A percentile compares a stretch with the other conserved stretches of the same genome.
Conservation (phyloP, 1,139 yeast species). For the Protomyces macrosporus region DNA sequence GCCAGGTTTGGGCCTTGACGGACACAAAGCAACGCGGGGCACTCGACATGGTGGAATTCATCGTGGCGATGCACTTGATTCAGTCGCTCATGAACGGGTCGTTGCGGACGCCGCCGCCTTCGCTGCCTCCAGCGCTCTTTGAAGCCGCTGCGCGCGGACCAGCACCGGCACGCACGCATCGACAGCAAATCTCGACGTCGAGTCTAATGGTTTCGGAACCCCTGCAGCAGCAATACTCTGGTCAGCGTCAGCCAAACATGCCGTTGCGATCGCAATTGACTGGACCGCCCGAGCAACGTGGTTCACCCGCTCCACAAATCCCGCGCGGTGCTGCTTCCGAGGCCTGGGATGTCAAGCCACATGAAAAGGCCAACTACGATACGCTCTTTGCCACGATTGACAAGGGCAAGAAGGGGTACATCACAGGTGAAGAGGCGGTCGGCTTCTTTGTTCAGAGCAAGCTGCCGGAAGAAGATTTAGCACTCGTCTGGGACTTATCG, state of each 20-base stretch:
- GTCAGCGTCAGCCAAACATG: conserved; percentile 23
- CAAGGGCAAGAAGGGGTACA: conserved; percentile 27
- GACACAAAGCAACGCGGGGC: conserved; percentile 71
- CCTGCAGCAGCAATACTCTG: conserved; percentile 31
- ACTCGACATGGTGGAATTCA: conserved; percentile 66
- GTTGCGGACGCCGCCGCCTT: conserved; percentile 61
- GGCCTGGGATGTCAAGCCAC: conserved; percentile 61
- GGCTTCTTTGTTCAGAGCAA: conserved; percentile 84
- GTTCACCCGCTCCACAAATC: conserved; percentile 32
- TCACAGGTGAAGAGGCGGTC: conserved; percentile 57
- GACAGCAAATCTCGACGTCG: conserved; percentile 10
- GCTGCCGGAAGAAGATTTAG: conserved; percentile 75
- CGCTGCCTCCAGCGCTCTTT: conserved; percentile 55
- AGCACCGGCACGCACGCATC: conserved; percentile 16
- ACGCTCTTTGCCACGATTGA: conserved; percentile 63
- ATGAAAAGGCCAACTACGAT: conserved; percentile 73
- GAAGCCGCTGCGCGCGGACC: conserved; percentile 51
- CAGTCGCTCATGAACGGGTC: conserved; percentile 72
- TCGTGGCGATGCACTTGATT: conserved; percentile 91
- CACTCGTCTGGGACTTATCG: conserved; percentile 89
- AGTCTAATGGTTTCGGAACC: conserved; percentile 31
- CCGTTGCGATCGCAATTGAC: conserved; percentile 28
- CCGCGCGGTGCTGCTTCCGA: conserved; percentile 44
- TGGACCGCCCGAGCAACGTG: conserved; percentile 24
- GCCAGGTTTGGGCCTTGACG: conserved; percentile 67